Evolutionary conservation across 2,329 filamentous ascomycete species (phyloP).

Genomic region (Colletotrichum zoysiae): DNA sequence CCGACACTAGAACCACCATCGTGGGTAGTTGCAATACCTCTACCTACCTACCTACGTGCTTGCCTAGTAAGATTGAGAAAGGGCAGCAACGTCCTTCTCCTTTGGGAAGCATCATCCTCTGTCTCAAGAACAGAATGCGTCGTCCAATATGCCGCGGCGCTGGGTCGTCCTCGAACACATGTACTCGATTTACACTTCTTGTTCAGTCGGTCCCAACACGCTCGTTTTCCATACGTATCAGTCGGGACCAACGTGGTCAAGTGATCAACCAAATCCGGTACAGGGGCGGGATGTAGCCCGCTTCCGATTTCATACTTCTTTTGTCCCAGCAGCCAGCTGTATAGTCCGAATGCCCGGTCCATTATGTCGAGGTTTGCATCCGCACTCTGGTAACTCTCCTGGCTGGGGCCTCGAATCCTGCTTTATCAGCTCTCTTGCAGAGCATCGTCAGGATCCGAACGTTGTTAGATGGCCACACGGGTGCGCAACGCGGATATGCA

Average conservation of each 20-base stretch:
- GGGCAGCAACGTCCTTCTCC: not conserved
- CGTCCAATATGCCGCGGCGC: not conserved
- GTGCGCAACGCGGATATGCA: slow-evolving; percentile 8
- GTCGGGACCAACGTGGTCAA: not conserved
- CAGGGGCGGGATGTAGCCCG: not conserved
- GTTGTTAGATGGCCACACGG: not conserved
- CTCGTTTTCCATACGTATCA: not conserved
- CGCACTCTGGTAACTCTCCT: not conserved
- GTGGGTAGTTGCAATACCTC: not conserved
- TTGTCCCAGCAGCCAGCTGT: not conserved
- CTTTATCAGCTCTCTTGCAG: not conserved
- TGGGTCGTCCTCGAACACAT: not conserved
- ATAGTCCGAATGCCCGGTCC: not conserved
- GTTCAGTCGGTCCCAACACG: not conserved
- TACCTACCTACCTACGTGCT: no score
- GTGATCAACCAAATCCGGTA: slow-evolving; percentile 1
- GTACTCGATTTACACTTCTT: not conserved
- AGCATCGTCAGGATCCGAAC: no score
- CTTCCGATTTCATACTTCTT: not conserved
- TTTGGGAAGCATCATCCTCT: not conserved
- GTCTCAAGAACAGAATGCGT: not conserved
- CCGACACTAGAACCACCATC: not conserved
- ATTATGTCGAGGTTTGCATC: not conserved
- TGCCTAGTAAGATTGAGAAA: not conserved
- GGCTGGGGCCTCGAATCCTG: not conserved